Percentiles rank a stretch among this genome's conserved stretches.
Conservation (phyloP, 2,329 filamentous ascomycete genomes). For the Gaeumannomyces tritici region DNA sequence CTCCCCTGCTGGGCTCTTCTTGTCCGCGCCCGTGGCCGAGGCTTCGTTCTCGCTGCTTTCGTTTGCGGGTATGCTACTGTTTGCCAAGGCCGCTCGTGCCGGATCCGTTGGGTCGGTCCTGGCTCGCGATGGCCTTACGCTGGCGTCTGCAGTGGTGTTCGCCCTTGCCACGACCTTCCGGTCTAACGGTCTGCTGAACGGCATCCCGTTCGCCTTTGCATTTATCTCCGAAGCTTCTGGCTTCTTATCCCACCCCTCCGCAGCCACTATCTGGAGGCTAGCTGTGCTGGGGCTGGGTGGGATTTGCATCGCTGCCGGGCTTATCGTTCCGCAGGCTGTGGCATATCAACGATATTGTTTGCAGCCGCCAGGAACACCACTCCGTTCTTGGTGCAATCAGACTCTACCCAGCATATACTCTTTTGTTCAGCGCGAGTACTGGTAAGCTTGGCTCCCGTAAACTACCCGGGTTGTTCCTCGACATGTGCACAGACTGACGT, state of each 20-base stretch:
- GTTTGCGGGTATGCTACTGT: slow-evolving; percentile 63
- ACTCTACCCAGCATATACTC: slow-evolving; percentile 79
- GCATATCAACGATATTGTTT: slow-evolving; percentile 67
- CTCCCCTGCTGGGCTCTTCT: slow-evolving; percentile 80
- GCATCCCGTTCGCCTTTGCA: slow-evolving; percentile 63
- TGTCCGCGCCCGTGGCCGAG: slow-evolving; percentile 81
- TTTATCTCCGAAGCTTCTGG: slow-evolving; percentile 31
- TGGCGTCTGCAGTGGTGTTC: slow-evolving; percentile 60
- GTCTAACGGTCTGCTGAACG: slow-evolving; percentile 80
- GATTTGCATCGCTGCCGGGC: slow-evolving; percentile 54
- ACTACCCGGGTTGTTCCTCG: too few species aligned
- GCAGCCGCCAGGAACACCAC: background rate
- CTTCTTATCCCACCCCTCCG: slow-evolving; percentile 20
- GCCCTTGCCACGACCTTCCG: slow-evolving; percentile 65
- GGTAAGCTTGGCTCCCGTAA: slow-evolving; percentile 44
- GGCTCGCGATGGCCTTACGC: slow-evolving; percentile 36
- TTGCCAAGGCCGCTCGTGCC: slow-evolving; percentile 33
- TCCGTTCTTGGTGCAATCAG: slow-evolving; percentile 61
- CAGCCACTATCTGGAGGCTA: slow-evolving; percentile 40
- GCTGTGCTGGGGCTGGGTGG: slow-evolving; percentile 56
- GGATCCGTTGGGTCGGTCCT: slow-evolving; percentile 9
- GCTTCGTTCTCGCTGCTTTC: slow-evolving; percentile 68
- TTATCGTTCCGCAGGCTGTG: slow-evolving; percentile 60
- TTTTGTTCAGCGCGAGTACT: slow-evolving; percentile 85
- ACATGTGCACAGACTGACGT: background rate